Evolutionary conservation across 2,329 filamentous ascomycete species (phyloP).

Genomic region (Capronia americana): DNA sequence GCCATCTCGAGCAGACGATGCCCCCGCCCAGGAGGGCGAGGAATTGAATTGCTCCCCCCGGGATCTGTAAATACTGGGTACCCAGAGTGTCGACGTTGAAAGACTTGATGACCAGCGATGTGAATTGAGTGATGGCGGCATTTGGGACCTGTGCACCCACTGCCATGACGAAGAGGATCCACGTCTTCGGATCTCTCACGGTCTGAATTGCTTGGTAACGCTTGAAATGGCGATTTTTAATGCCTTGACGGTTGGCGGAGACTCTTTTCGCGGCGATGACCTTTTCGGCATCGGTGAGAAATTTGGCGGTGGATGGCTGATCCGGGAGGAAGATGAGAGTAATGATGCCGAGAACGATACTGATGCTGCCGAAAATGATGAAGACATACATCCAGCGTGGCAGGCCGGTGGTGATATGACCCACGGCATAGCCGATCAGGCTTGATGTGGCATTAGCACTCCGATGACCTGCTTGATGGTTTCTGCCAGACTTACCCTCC

Average conservation of each 20-base stretch:
- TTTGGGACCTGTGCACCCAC: conserved; percentile 63
- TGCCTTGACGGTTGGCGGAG: conserved; percentile 58
- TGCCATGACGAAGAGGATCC: conserved; percentile 63
- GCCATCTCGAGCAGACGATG: conserved; percentile 58
- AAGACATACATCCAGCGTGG: conserved; percentile 40
- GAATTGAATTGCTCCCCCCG: conserved; percentile 65
- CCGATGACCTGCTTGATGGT: conserved; percentile 43
- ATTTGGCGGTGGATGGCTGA: conserved; percentile 29
- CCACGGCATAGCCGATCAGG: conserved; percentile 35
- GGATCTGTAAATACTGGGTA: conserved; percentile 66
- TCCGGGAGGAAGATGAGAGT: conserved; percentile 30
- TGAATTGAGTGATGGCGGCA: conserved; percentile 60
- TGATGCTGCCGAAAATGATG: conserved; percentile 33
- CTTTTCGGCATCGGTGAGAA: conserved; percentile 48
- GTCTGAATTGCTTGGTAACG: conserved; percentile 57
- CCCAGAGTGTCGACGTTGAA: conserved; percentile 58
- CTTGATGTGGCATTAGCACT: conserved; percentile 36
- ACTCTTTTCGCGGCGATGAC: conserved; percentile 62
- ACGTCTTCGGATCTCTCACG: conserved; percentile 62
- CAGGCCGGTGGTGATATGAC: conserved; percentile 33
- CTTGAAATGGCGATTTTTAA: conserved; percentile 61
- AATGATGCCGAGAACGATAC: conserved; percentile 27
- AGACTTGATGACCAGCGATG: conserved; percentile 56
- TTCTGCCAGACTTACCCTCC: conserved; percentile 55
- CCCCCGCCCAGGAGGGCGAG: conserved; percentile 59